These are phyloP conservation scores for Plasmodium ovale DNA, from an alignment of 169 alveolate species.

Conservation along the genomic window DNA sequence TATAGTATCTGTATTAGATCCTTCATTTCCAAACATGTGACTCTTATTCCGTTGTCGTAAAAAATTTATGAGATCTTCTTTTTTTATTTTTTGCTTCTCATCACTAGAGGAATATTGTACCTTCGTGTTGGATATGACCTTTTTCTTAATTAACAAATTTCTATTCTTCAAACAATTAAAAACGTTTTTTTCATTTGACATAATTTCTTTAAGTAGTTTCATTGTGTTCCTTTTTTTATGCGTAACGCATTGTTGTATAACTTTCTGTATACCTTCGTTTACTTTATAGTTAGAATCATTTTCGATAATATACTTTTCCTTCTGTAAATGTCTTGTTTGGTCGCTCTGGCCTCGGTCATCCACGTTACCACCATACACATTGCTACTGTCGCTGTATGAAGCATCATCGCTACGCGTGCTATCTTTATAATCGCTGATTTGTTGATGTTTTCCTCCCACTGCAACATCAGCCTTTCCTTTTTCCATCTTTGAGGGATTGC, in stretches of 20 bases:
- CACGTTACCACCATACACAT: no score
- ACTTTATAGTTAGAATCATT: no score
- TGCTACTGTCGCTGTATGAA: no score
- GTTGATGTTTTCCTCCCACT: no score
- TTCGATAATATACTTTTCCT: no score
- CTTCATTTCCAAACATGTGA: neutral
- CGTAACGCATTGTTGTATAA: neutral
- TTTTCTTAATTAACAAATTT: neutral
- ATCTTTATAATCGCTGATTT: no score
- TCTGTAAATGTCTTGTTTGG: no score
- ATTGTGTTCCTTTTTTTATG: constrained; percentile 2
- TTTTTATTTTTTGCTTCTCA: neutral
- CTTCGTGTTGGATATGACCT: neutral
- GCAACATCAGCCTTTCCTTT: neutral
- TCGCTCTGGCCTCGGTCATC: no score
- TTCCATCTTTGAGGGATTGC: neutral
- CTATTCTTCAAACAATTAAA: constrained; percentile 9
- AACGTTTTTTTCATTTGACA: neutral
- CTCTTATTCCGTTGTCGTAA: neutral
- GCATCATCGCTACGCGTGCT: no score
- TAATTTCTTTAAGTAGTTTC: neutral
- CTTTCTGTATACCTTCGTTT: neutral
- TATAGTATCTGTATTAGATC: neutral
- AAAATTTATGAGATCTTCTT: constrained; percentile 15
- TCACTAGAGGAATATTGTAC: neutral